These are phyloP conservation scores for Entomophthora muscae DNA, from an alignment of 371 early-diverging fungal species.

Conservation along the genomic window DNA sequence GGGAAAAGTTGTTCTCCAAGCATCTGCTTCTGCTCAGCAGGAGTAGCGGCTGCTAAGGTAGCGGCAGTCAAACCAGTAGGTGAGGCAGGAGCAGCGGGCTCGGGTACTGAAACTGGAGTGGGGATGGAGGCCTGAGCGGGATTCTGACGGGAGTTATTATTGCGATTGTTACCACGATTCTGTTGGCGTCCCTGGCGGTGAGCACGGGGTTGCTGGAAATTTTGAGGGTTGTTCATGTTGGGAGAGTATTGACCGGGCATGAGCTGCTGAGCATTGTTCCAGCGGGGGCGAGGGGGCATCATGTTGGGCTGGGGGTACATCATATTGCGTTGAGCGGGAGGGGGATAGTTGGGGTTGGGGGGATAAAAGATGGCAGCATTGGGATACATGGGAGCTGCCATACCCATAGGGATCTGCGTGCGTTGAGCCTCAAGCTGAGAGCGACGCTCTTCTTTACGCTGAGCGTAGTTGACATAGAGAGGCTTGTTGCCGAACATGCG, in stretches of 20 bases:
- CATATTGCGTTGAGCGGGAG: conserved; percentile 42
- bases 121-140: conserved; percentile 17
- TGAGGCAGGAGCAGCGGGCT: conserved; percentile 25
- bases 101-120: conserved; percentile 27
- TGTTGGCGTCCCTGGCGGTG: conserved; percentile 9
- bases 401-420: conserved; percentile 32
- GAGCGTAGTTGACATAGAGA: conserved; percentile 93
- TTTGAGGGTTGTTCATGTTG: not conserved
- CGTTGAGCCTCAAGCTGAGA: conserved; percentile 88
- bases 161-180: conserved; percentile 10
- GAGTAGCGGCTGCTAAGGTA: conserved; percentile 56
- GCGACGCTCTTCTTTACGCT: conserved; percentile 91
- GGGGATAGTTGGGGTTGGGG: conserved; percentile 31
- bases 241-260: conserved; percentile 17
- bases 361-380: conserved; percentile 10
- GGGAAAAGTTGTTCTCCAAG: conserved; percentile 93
- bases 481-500: conserved; percentile 89
- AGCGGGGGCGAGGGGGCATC: conserved; percentile 25
- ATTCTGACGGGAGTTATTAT: conserved; percentile 18
- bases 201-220: conserved; percentile 1
- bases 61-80: conserved; percentile 50
- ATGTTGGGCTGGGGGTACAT: conserved; percentile 55
- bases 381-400: conserved; percentile 18
- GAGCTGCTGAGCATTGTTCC: not conserved
- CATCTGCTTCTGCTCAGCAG: conserved; percentile 84